These are phyloP conservation scores for Termitomyces sp. DNA, from an alignment of 768 basidiomycete genomes.

Conservation along the genomic window DNA sequence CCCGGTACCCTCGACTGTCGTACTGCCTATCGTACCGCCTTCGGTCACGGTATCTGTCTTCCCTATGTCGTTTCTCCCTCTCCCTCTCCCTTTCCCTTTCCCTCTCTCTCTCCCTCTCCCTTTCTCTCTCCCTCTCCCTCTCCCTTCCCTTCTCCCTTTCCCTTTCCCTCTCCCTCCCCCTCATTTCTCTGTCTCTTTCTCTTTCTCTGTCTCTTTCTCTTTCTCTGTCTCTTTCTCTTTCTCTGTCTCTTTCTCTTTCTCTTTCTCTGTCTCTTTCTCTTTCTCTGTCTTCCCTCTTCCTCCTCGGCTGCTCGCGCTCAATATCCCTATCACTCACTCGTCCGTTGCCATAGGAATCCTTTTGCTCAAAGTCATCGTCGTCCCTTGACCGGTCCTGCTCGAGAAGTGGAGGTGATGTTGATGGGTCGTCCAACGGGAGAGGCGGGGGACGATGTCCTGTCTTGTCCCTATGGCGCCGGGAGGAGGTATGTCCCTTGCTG, in stretches of 20 bases:
- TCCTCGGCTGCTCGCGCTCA: slow-evolving; percentile 3
- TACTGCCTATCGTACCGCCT: slow-evolving; percentile 13
- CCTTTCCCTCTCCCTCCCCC: not conserved
- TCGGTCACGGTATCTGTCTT: slow-evolving; percentile 7
- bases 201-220: not conserved
- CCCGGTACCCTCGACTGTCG: slow-evolving; percentile 14
- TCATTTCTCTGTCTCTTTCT: not conserved
- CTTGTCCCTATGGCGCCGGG: slow-evolving; percentile 10
- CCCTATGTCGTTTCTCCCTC: not conserved
- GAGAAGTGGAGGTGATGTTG: not conserved
- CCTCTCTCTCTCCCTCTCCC: too few relatives aligned
- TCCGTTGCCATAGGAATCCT: not conserved
- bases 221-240: not conserved
- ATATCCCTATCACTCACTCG: too few relatives aligned
- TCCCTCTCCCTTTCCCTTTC: not conserved
- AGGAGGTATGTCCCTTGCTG: slow-evolving; percentile 10
- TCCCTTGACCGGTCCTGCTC: slow-evolving; percentile 9
- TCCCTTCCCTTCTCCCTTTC: not conserved
- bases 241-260: not conserved
- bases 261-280: not conserved
- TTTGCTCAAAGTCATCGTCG: not conserved
- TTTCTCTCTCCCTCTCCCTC: not conserved
- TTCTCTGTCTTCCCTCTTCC: not conserved
- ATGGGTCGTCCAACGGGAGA: not conserved
- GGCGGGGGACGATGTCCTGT: slow-evolving; percentile 1